Base-by-base conservation (phyloP, 108 stramenopile species). In the Asterionellopsis glacialis region DNA sequence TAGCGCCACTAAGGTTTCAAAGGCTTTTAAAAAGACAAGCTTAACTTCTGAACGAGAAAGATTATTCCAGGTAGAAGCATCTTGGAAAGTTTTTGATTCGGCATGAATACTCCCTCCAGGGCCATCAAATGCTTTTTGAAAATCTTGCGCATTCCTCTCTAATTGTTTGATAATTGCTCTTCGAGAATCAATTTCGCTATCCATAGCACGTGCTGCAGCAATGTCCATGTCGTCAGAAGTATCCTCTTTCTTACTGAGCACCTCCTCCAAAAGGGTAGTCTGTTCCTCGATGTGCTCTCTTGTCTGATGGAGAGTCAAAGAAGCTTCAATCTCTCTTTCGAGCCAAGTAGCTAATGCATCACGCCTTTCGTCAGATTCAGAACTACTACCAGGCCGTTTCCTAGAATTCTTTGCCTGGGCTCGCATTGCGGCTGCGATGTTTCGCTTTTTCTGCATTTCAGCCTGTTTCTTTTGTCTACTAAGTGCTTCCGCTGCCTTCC, bases 401-500 rank as follows among this genome's bases (percentile, higher is more conserved):
- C 49, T 26, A 25, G 13, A 7, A 12, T 21, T 38, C 23, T 25
- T 33, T 5, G 33, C 33, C 7, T 33, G 33, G 33, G 33, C 33
- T 33, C 33, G 33, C 33, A 33, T 33, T 7, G 33, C 33, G 7
- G 33, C 2, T 2, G 33, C 33, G 7, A 33, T 33, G 19, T 39
- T 25, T 26, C 41, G 27, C 26, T 51, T 28, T 16, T 59, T 45
- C 19, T 23, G 21, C 52, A 45, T 40, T 47, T 55, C 51, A 1
- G 53, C 22, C 13, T 23, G 42, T 41, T 22, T 19, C 60, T 43
- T 62, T 45, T 74, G 73, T 54, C 48, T 49, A 14, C 60, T 51
- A n/a, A 59, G 25, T 10, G 65, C 53, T 45, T 73, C 72, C 25
- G 54, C 70, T 9, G 75, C 70, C 57, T 84, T 84, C n/a, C 80